Percentiles rank a stretch among this genome's conserved stretches.
These are phyloP conservation scores for Saccharomycopsis sp. DNA, from an alignment of 805 yeast species.

Conservation along the genomic window DNA sequence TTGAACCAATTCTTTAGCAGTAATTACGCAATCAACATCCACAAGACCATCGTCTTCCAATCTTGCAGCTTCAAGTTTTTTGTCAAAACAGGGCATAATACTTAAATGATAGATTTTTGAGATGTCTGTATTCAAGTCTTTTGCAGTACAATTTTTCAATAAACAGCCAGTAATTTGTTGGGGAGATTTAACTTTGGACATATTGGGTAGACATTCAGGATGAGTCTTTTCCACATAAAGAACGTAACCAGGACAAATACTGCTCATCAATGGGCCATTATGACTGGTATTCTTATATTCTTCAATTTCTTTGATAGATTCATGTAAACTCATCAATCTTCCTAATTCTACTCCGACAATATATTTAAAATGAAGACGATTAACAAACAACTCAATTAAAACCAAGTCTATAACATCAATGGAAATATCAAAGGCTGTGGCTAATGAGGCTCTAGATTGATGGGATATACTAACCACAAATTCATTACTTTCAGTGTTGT, in stretches of 20 bases:
- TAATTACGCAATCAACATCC: conserved; percentile 91
- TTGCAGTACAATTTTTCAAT: conserved; percentile 41
- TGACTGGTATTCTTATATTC: too few species aligned
- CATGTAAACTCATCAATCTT: conserved; percentile 49
- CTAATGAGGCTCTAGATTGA: conserved; percentile 75
- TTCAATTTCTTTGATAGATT: conserved; percentile 34
- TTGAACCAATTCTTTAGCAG: conserved; percentile 78
- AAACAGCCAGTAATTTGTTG: conserved; percentile 87
- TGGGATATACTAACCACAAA: conserved; percentile 78
- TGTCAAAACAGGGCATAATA: conserved; percentile 96
- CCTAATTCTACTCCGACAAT: conserved; percentile 84
- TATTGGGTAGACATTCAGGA: conserved; percentile 61
- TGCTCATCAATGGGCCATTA: conserved; percentile 45
- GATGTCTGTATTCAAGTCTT: conserved; percentile 24
- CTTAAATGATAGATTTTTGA: conserved; percentile 64
- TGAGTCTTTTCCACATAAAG: conserved; percentile 94
- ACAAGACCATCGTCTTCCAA: conserved; percentile 40
- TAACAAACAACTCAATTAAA: conserved; percentile 45
- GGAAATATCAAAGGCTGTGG: conserved; percentile 48
- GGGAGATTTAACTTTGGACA: conserved; percentile 76
- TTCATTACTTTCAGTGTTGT: conserved; percentile 19
- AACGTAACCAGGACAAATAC: conserved; percentile 95
- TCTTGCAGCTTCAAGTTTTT: conserved; percentile 88
- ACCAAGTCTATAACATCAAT: conserved; percentile 51
- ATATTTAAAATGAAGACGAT: conserved; percentile 55